Evolutionary conservation across 106 monocot genomes (phyloP).

Genomic region (Acanthochlamys bracteata): DNA sequence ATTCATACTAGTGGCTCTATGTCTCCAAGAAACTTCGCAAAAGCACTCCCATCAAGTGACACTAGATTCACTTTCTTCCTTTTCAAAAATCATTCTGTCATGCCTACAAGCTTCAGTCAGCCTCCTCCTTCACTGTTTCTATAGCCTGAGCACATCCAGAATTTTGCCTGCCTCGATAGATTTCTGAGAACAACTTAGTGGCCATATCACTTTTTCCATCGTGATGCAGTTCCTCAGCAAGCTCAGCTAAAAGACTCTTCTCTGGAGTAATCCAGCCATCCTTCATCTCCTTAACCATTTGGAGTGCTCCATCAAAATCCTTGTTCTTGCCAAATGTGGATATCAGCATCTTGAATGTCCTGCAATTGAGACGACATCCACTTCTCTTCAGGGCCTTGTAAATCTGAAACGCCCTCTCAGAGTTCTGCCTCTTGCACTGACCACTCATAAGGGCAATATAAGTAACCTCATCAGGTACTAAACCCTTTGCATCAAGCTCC

Average conservation of each 20-base stretch:
- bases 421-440: conserved; percentile 82
- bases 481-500: conserved; percentile 40
- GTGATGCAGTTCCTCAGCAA: conserved; percentile 33
- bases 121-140: too few species aligned
- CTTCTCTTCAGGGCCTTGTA: conserved; percentile 73
- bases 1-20: too few species aligned
- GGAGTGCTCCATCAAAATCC: conserved; percentile 69
- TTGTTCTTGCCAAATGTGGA: conserved; percentile 61
- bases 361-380: conserved; percentile 48
- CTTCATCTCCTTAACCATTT: conserved; percentile 66
- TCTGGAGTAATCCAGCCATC: conserved; percentile 49
- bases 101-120: too few species aligned
- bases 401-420: conserved; percentile 80
- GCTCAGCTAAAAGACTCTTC: conserved; percentile 36
- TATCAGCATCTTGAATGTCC: conserved; percentile 45
- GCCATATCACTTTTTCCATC: conserved; percentile 35
- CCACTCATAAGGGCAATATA: conserved; percentile 69
- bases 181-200: conserved; percentile 18
- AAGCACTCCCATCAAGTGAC: too few species aligned
- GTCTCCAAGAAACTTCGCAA: too few species aligned
- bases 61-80: too few species aligned
- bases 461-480: conserved; percentile 59
- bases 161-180: conserved; percentile 14
- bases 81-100: too few species aligned
- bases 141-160: too few species aligned